A percentile compares a stretch with the other conserved stretches of the same genome.
Evolutionary conservation across 106 monocot genomes (phyloP).

Genomic region (Xerophyta viscosa): DNA sequence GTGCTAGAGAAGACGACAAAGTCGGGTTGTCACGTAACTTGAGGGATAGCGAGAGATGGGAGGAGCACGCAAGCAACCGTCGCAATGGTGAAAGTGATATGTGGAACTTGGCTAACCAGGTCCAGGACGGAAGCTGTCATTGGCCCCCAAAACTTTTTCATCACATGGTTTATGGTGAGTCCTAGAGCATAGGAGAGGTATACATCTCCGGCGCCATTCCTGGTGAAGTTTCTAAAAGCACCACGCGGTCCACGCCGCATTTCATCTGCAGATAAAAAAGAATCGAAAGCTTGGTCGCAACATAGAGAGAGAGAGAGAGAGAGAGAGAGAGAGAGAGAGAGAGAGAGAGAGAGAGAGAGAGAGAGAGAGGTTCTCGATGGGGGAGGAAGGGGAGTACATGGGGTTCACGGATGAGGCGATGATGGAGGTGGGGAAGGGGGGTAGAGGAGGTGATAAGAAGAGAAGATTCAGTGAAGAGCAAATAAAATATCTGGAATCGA

Average conservation of each 20-base stretch:
- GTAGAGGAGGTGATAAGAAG: conserved; percentile 26
- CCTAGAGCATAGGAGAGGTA: not conserved
- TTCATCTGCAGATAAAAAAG: not conserved
- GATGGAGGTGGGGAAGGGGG: not conserved
- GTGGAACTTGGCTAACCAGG: not conserved
- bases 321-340: no score
- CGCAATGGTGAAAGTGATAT: not conserved
- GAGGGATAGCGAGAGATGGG: not conserved
- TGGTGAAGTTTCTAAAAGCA: not conserved
- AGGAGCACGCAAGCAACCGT: not conserved
- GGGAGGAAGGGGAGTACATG: not conserved
- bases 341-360: no score
- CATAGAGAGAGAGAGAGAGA: no score
- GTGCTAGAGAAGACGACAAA: not conserved
- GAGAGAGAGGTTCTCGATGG: not conserved
- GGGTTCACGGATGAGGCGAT: not conserved
- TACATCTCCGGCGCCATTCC: not conserved
- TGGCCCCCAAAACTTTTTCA: no score
- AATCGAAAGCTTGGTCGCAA: not conserved
- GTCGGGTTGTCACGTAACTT: not conserved
- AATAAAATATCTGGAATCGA: conserved; percentile 51
- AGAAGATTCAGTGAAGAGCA: conserved; percentile 58
- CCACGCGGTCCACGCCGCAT: not conserved
- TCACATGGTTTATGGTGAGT: no score
- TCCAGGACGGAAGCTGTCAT: not conserved